These are phyloP conservation scores for Neurospora sp. DNA, from an alignment of 2,329 filamentous ascomycete species.

Conservation along the genomic window DNA sequence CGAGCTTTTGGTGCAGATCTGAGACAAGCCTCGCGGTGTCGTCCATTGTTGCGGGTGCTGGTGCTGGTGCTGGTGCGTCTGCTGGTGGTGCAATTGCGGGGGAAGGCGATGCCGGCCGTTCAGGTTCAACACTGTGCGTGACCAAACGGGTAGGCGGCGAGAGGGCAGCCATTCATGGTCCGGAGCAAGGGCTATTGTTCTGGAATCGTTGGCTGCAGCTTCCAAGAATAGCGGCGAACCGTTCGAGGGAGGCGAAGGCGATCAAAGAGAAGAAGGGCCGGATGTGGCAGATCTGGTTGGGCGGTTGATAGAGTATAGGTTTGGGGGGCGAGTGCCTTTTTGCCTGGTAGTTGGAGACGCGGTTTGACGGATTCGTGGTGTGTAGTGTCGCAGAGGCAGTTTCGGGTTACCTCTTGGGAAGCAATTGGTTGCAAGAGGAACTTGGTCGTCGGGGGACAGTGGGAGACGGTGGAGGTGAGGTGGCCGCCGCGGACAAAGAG, in stretches of 20 bases:
- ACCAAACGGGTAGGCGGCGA: slow-evolving; percentile 10
- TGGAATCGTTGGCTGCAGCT: not conserved
- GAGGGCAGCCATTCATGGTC: slow-evolving; percentile 11
- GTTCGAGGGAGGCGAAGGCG: not conserved
- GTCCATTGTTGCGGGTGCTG: slow-evolving; percentile 28
- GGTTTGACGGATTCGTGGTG: not conserved
- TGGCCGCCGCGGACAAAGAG: not conserved
- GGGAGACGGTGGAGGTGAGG: not conserved
- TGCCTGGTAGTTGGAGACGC: not conserved
- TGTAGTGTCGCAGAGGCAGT: not conserved
- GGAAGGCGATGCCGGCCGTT: slow-evolving; percentile 8
- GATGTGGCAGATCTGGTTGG: not conserved
- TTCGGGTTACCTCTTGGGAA: not conserved
- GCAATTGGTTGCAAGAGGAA: not conserved
- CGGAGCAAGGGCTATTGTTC: not conserved
- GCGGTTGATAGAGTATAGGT: not conserved
- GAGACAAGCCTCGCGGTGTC: slow-evolving; percentile 39
- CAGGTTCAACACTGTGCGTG: slow-evolving; percentile 12
- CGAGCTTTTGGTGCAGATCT: slow-evolving; percentile 43
- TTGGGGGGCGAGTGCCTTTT: not conserved
- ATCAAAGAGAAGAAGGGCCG: not conserved
- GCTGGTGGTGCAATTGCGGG: not conserved
- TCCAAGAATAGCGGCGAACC: not conserved
- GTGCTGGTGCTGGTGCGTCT: not conserved
- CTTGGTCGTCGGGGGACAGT: not conserved